A percentile compares a stretch with the other conserved stretches of the same genome.
Conservation (phyloP, 106 monocot species). For the Acorus gramineus region DNA sequence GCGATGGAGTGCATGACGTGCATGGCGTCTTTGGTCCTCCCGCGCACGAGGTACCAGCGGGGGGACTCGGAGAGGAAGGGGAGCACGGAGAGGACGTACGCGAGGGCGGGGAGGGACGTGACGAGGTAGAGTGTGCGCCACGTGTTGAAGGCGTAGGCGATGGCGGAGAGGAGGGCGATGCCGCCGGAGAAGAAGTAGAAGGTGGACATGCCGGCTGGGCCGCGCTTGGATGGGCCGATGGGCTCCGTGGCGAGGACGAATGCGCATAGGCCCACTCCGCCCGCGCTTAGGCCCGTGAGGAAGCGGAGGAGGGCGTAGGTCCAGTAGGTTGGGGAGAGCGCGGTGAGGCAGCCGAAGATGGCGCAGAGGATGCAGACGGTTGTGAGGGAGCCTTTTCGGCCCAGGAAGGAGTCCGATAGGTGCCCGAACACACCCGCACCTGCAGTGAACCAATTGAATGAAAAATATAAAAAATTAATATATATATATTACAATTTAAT, state of each 20-base stretch:
- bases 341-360: conserved; percentile 64
- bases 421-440: conserved; percentile 84
- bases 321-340: conserved; percentile 54
- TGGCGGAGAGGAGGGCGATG: conserved; percentile 43
- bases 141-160: conserved; percentile 42
- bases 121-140: conserved; percentile 66
- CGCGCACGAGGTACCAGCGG: conserved; percentile 78
- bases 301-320: conserved; percentile 56
- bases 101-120: conserved; percentile 63
- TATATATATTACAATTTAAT: too few species aligned
- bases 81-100: conserved; percentile 41
- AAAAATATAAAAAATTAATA: too few species aligned
- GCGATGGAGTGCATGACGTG: conserved; percentile 45
- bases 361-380: conserved; percentile 47
- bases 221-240: conserved; percentile 59
- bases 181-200: conserved; percentile 97
- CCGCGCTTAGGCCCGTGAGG: conserved; percentile 75
- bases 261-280: conserved; percentile 76
- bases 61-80: conserved; percentile 89
- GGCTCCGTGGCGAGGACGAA: conserved; percentile 94
- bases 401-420: conserved; percentile 80
- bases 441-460: conserved; percentile 7
- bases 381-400: conserved; percentile 54
- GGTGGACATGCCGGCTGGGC: conserved; percentile 67
- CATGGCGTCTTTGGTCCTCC: conserved; percentile 33